Evolutionary conservation across 441 rosid genomes (phyloP).

Genomic region (Hura crepitans): DNA sequence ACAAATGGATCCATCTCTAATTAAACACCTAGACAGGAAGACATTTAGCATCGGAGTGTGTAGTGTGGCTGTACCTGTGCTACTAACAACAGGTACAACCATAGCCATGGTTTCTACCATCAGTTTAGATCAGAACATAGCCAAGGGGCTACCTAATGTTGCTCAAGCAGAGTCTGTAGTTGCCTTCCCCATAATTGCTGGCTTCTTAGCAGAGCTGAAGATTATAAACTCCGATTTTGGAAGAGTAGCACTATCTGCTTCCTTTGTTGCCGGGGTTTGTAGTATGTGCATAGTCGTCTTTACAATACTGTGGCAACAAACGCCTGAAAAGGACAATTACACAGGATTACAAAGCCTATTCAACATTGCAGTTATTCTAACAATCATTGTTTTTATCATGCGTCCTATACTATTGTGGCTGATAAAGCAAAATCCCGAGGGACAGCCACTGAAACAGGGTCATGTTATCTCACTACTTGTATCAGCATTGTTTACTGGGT

Average conservation of each 20-base stretch:
- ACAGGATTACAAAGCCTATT: background rate
- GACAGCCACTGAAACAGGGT: constrained; percentile 30
- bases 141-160: constrained; percentile 8
- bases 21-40: constrained; percentile 20
- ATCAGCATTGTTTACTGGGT: constrained; percentile 23
- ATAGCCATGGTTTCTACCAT: background rate
- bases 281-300: background rate
- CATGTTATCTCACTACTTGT: constrained; percentile 21
- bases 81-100: constrained; percentile 3
- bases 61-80: constrained; percentile 20
- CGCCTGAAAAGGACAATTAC: background rate
- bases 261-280: constrained; percentile 18
- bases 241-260: constrained; percentile 16
- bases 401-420: constrained; percentile 28
- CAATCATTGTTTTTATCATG: constrained; percentile 20
- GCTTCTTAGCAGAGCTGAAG: constrained; percentile 20
- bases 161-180: constrained; percentile 21
- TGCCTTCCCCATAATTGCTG: constrained; percentile 18
- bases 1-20: constrained; percentile 23
- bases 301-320: background rate
- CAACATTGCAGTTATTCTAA: background rate
- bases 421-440: constrained; percentile 27
- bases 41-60: constrained; percentile 22
- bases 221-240: constrained; percentile 28
- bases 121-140: background rate